Conservation (phyloP, 2,329 filamentous ascomycete genomes). For the Plenodomus biglobosus region DNA sequence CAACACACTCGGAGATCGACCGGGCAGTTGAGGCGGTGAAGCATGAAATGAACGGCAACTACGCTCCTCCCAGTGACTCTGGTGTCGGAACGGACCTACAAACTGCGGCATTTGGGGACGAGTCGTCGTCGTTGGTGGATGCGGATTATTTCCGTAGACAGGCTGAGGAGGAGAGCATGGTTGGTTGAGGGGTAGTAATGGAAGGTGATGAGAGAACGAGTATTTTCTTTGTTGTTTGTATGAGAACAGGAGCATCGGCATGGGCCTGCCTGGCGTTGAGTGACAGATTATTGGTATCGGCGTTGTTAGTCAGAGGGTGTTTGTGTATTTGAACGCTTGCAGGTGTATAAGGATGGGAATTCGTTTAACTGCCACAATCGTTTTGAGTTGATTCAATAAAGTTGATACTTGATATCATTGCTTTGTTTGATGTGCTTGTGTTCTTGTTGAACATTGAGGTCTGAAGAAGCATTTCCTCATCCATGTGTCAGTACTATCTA, state of each 20-base stretch:
- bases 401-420: too few species aligned
- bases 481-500: too few species aligned
- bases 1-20: conserved; percentile 37
- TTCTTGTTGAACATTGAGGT: too few species aligned
- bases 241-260: not conserved
- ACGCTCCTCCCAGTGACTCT: conserved; percentile 37
- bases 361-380: not conserved
- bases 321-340: not conserved
- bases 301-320: not conserved
- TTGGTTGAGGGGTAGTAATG: conserved; percentile 22
- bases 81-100: conserved; percentile 44
- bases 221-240: not conserved
- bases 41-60: conserved; percentile 32
- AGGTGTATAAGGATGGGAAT: not conserved
- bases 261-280: not conserved
- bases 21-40: conserved; percentile 35
- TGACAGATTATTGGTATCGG: not conserved
- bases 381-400: too few species aligned
- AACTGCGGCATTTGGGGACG: conserved; percentile 30
- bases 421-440: too few species aligned
- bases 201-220: not conserved
- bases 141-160: conserved; percentile 43
- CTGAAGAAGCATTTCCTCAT: too few species aligned
- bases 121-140: conserved; percentile 20
- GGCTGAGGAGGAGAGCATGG: conserved; percentile 43